A percentile compares a stretch with the other conserved stretches of the same genome.
Evolutionary conservation across 495 filamentous ascomycete genomes (phyloP).

Genomic region (Trichoderma orchidacearum): DNA sequence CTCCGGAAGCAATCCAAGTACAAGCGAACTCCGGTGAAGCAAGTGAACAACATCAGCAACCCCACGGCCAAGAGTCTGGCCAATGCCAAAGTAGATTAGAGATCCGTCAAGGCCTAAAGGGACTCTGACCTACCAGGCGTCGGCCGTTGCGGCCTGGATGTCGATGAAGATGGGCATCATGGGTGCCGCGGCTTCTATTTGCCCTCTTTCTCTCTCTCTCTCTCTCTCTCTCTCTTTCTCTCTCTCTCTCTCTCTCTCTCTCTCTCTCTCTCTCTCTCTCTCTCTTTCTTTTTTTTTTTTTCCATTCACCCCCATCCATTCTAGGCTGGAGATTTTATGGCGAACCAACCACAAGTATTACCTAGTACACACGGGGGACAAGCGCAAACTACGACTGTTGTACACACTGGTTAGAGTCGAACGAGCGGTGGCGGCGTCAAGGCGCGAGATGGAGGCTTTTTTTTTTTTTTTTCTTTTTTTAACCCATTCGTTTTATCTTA

Average conservation of each 20-base stretch:
- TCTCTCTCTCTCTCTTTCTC: not conserved
- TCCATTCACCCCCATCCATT: not conserved
- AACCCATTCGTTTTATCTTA: not conserved
- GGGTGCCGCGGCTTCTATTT: not conserved
- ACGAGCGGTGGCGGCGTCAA: not conserved
- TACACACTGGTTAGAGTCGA: not conserved
- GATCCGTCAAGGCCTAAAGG: not conserved
- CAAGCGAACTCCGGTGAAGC: conserved; percentile 40
- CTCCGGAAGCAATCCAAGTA: conserved; percentile 63
- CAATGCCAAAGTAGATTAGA: conserved; percentile 52
- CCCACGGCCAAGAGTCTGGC: conserved; percentile 49
- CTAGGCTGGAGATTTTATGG: not conserved
- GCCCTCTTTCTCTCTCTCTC: not conserved
- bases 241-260: not conserved
- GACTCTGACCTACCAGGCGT: not conserved
- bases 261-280: not conserved
- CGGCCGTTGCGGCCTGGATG: not conserved
- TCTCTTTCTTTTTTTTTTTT: too few species aligned
- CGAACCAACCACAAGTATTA: not conserved
- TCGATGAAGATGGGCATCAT: not conserved
- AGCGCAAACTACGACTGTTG: not conserved
- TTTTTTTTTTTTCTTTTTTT: not conserved
- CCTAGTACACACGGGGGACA: not conserved
- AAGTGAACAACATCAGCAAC: conserved; percentile 59
- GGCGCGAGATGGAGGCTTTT: not conserved